Evolutionary conservation across 345 rosid genomes (phyloP), one percentile per base, ranked within the genome.

Genomic region (Aurinia saxatilis): DNA sequence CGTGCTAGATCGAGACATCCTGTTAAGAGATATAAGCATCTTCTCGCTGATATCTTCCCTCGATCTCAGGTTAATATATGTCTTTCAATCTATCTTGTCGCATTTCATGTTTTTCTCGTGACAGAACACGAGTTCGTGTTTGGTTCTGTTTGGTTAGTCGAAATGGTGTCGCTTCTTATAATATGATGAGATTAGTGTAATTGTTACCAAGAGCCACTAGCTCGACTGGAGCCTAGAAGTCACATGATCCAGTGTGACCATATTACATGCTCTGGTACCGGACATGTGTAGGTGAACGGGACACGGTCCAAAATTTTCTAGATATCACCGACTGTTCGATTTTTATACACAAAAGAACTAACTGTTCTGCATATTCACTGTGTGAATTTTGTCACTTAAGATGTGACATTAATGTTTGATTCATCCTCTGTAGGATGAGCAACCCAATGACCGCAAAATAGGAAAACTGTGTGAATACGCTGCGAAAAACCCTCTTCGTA

Each of bases 1-100:
- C 76, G 88, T 0, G 67, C 85, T 5, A 82, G 95, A 76, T 87
- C 95, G 16, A 77, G 88, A 72, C 95, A 87, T 40, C 90, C 95
- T 6, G 80, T 87, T 7, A 84, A 81, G 57, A 77, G 90, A 47
- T 84, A 82, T 75, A 84, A 87, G 75, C 84, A 81, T 47, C 75
- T 87, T 61, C 78, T 87, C 40, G 69, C 86, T 50, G 82, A 82
- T 10, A 84, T 87, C 12, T 82, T 80, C 55, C 82, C 83, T 60
- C 69, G 83, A 37, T 63, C 83, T 44, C 80, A 78, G 82, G 95
- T 87, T 39, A 40, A 34, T 27, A 5, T 23, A 5, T 21, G 25
- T 21, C 23, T 29, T 41, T 18, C 38, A n/a, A n/a, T n/a, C n/a
- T n/a, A n/a, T n/a, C n/a, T n/a, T n/a, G n/a, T 37, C 67, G 14